Conservation (phyloP, 108 stramenopile genomes). For the Nitzschia putrida region DNA sequence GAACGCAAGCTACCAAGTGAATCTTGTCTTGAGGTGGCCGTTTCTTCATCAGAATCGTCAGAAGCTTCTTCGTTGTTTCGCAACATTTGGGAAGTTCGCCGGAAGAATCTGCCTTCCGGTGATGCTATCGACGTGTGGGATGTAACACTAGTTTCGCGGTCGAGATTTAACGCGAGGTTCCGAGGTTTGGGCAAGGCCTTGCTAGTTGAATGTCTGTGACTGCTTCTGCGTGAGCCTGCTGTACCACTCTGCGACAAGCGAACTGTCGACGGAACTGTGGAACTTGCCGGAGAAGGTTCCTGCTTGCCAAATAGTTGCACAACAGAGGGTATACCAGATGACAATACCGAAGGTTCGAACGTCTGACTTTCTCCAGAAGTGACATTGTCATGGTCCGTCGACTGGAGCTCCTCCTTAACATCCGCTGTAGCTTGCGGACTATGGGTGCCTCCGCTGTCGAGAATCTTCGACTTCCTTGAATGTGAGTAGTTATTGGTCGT, state of each 20-base stretch:
- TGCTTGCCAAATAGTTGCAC: slow-evolving; percentile 12
- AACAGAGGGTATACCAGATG: neutral
- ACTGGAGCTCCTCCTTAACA: neutral
- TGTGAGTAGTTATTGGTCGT: slow-evolving; percentile 18
- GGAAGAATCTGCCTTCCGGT: slow-evolving; percentile 32
- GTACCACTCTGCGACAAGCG: neutral
- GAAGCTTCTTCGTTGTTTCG: slow-evolving; percentile 1
- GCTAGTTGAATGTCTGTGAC: neutral
- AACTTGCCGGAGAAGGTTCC: neutral
- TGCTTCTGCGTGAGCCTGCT: neutral
- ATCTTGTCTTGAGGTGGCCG: neutral
- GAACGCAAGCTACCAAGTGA: slow-evolving; percentile 13
- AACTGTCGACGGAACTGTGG: slow-evolving; percentile 10
- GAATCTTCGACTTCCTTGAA: neutral
- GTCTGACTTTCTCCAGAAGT: neutral
- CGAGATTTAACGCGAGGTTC: slow-evolving; percentile 1
- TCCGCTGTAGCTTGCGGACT: too few relatives aligned
- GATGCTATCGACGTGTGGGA: slow-evolving; percentile 20
- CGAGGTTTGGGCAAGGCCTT: neutral
- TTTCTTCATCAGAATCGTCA: neutral
- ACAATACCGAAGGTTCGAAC: neutral
- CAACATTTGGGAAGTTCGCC: slow-evolving; percentile 14
- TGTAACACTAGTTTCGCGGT: slow-evolving; percentile 4
- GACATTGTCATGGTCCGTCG: neutral
- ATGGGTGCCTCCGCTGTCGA: neutral